Percentiles rank a stretch among this genome's conserved stretches.
Conservation (phyloP, 192 early-diverging fungal species). For the Diversispora eburnea region DNA sequence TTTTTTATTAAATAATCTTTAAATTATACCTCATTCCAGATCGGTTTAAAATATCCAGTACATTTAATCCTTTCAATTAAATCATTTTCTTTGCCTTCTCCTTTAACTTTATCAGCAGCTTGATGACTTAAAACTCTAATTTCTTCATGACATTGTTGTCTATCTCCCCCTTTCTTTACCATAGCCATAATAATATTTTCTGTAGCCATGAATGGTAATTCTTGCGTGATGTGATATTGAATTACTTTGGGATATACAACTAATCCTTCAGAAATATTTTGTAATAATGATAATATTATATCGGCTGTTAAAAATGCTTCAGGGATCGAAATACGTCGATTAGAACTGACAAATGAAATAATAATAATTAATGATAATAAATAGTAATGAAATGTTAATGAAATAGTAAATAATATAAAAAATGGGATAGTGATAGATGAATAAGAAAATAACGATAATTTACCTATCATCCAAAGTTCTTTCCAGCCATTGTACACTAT, state of each 20-base stretch:
- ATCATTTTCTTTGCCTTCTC: conserved; percentile 90
- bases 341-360: conserved; percentile 53
- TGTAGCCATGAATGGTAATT: conserved; percentile 99
- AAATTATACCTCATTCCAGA: conserved; percentile 59
- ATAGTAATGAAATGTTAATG: background rate
- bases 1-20: no score
- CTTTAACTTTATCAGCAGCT: conserved; percentile 89
- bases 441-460: background rate
- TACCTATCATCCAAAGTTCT: conserved; percentile 92
- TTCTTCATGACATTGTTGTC: conserved; percentile 95
- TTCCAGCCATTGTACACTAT: conserved; percentile 95
- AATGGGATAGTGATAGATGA: no score
- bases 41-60: conserved; percentile 83
- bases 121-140: conserved; percentile 93
- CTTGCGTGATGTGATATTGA: conserved; percentile 82
- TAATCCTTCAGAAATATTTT: conserved; percentile 96
- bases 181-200: conserved; percentile 99
- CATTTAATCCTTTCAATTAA: conserved; percentile 85
- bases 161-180: conserved; percentile 93
- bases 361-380: background rate
- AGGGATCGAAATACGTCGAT: conserved; percentile 91
- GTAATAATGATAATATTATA: conserved; percentile 89
- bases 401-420: no score
- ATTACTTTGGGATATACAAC: conserved; percentile 98
- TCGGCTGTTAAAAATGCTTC: conserved; percentile 97